phyloP scores from a whole-genome alignment of 768 basidiomycete species.

The Chlorophyllum brunneum region DNA sequence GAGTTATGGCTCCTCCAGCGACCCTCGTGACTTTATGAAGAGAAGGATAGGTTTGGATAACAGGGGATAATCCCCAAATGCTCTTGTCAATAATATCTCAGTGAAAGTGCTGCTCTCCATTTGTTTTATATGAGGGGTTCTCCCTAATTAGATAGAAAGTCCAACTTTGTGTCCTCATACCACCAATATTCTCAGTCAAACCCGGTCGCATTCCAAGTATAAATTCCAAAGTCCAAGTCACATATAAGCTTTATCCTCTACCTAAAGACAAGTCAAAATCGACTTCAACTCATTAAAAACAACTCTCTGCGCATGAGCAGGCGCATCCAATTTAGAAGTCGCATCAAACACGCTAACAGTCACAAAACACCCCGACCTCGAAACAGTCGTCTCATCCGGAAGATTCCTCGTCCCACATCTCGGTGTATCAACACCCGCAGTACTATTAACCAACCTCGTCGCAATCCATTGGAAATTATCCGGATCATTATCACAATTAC shows the following conservation, averaged over 20 bases:
- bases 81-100: too few species aligned
- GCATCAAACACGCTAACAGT: slow-evolving; percentile 46
- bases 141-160: too few species aligned
- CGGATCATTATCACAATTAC: slow-evolving; percentile 30
- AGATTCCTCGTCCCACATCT: slow-evolving; percentile 41
- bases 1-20: neutral
- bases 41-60: neutral
- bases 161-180: too few species aligned
- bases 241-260: slow-evolving; percentile 14
- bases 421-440: slow-evolving; percentile 33
- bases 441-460: slow-evolving; percentile 32
- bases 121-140: too few species aligned
- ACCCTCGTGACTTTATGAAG: slow-evolving; percentile 4
- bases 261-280: slow-evolving; percentile 21
- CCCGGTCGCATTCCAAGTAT: too few species aligned
- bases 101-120: slow-evolving; percentile 9
- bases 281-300: slow-evolving; percentile 33
- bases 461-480: slow-evolving; percentile 40
- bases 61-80: too few species aligned
- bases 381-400: slow-evolving; percentile 38
- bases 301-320: slow-evolving; percentile 33
- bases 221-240: too few species aligned
- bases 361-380: slow-evolving; percentile 37
- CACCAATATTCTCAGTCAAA: neutral
- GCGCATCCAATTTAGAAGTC: slow-evolving; percentile 38